Evolutionary conservation across 768 basidiomycete genomes (phyloP), one percentile per base, ranked within the genome.

Genomic region (Exidia glandulosa): DNA sequence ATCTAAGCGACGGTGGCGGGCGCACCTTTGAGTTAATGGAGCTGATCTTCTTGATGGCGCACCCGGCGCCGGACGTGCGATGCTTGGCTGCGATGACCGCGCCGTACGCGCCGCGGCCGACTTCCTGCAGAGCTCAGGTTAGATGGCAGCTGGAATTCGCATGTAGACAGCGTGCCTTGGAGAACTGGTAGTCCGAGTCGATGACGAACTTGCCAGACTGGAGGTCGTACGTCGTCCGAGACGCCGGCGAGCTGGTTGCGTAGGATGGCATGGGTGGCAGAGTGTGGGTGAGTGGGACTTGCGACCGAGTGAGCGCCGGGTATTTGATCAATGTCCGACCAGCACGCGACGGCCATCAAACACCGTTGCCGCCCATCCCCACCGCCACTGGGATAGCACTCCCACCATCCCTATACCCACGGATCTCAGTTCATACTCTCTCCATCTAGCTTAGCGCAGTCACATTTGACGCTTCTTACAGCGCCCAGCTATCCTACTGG

Each of bases 1-100:
- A 13, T 6, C 13, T 58, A 57, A 14, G 33, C n/a, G 59, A 32
- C 16, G 29, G 3, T 27, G 32, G 31, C 14, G 12, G 10, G 62
- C 76, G 57, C 60, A 82, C 88, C 81, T 91, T 92, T 57, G 88
- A 90, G 70, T 91, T 90, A 72, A 93, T 93, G 68, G 91, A 92
- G 61, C 90, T 90, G 70, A 94, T 94, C 79, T 95, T 94, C 80
- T 95, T 95, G 76, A 95, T 94, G 65, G 92, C 92, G 65, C 91
- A 93, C 12, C 88, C 88, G 69, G 94, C 91, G 27, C 90, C 89
- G 2, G 89, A 85, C 65, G 85, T 74, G 64, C 84, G 85, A 74
- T 93, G 90, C 65, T 84, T 83, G 0, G 94, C 94, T 29, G 88
- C 81, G 59, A 93, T 87, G 64, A 94, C 91, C 68, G 88, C 93